Conservation (phyloP, 1,139 yeast species). For the Hansenula anomala region DNA sequence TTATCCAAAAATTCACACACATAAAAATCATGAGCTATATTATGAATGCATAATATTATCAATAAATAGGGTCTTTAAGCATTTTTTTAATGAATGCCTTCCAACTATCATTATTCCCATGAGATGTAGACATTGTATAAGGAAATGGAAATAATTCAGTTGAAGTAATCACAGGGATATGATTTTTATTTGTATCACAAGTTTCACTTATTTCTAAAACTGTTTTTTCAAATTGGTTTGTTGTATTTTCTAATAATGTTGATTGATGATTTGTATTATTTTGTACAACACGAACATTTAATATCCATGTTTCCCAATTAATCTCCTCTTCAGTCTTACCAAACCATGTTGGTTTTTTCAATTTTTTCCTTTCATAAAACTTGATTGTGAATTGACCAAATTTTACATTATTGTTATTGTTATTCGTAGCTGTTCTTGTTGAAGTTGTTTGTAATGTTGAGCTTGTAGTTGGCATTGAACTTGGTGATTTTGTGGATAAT, state of each 20-base stretch:
- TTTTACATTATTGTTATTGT: slow-evolving; percentile 6
- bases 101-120: slow-evolving; percentile 17
- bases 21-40: too few species aligned
- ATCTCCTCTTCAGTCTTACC: slow-evolving; percentile 33
- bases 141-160: slow-evolving; percentile 68
- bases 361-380: slow-evolving; percentile 29
- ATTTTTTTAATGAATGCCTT: slow-evolving; percentile 20
- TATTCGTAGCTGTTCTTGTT: slow-evolving; percentile 2
- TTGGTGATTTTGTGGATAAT: slow-evolving; percentile 8
- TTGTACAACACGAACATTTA: slow-evolving; percentile 29
- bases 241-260: slow-evolving; percentile 22
- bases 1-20: too few species aligned
- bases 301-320: slow-evolving; percentile 48
- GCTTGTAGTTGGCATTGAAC: slow-evolving; percentile 1
- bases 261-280: slow-evolving; percentile 13
- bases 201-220: slow-evolving; percentile 43
- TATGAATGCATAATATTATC: neutral
- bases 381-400: slow-evolving; percentile 26
- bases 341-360: slow-evolving; percentile 34
- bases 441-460: slow-evolving; percentile 1
- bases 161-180: slow-evolving; percentile 71
- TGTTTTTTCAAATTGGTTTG: slow-evolving; percentile 33
- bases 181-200: slow-evolving; percentile 54
- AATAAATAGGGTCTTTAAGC: slow-evolving; percentile 14
- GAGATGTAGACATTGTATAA: slow-evolving; percentile 34